A percentile compares a stretch with the other conserved stretches of the same genome.
These are phyloP conservation scores for Nothopassalora personata DNA, from an alignment of 2,329 filamentous ascomycete genomes.

Conservation along the genomic window DNA sequence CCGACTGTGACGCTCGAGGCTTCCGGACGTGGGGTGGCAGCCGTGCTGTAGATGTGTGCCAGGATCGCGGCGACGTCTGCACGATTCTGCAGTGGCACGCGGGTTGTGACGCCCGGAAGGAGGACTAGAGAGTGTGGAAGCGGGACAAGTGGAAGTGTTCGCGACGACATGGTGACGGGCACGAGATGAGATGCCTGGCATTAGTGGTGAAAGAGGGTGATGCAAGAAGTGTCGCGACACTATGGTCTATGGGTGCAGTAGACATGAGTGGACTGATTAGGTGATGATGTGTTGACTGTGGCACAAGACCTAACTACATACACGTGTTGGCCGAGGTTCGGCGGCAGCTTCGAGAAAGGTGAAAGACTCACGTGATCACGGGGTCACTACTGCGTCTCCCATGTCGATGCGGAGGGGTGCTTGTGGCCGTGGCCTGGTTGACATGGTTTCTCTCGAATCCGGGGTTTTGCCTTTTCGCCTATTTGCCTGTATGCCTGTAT, in stretches of 20 bases:
- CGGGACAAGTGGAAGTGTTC: conserved; percentile 67
- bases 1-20: conserved; percentile 70
- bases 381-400: background rate
- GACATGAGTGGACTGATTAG: background rate
- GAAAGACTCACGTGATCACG: background rate
- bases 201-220: background rate
- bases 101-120: conserved; percentile 76
- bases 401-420: background rate
- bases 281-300: background rate
- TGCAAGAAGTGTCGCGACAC: background rate
- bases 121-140: conserved; percentile 76
- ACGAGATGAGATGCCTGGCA: background rate
- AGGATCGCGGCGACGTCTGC: conserved; percentile 85
- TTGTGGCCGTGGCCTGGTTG: too few relatives aligned
- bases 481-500: too few relatives aligned
- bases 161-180: conserved; percentile 5
- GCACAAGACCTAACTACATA: background rate
- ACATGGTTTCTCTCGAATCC: too few relatives aligned
- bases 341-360: background rate
- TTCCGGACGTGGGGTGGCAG: conserved; percentile 58
- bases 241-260: too few relatives aligned
- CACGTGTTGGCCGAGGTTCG: background rate
- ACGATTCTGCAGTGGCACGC: conserved; percentile 76
- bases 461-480: too few relatives aligned
- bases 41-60: conserved; percentile 74